Evolutionary conservation across 352 stramenopile species (phyloP).

Genomic region (Globisporangium emineosum): DNA sequence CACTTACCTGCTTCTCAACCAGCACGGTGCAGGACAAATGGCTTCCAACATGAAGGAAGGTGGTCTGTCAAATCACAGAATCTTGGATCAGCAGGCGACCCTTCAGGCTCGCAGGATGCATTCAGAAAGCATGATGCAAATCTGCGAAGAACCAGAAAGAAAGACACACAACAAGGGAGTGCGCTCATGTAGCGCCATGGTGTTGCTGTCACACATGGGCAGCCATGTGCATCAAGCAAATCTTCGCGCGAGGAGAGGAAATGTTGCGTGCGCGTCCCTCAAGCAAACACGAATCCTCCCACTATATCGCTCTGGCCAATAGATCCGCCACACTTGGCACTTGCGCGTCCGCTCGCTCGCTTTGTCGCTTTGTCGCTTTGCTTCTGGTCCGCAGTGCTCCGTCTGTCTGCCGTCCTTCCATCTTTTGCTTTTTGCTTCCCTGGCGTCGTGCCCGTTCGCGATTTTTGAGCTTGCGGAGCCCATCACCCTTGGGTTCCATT

Average conservation of each 20-base stretch:
- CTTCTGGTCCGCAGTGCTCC: too few species aligned
- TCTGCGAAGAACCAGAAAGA: background rate
- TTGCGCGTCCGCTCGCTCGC: background rate
- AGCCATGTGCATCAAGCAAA: background rate
- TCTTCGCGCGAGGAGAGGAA: background rate
- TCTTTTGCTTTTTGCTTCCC: too few species aligned
- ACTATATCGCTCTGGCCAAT: background rate
- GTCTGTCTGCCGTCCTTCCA: too few species aligned
- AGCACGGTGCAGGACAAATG: background rate
- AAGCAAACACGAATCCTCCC: background rate
- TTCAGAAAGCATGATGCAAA: background rate
- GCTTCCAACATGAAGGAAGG: background rate
- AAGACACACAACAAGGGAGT: too few species aligned
- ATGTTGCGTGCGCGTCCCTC: background rate
- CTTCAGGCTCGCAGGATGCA: background rate
- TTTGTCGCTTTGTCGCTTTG: too few species aligned
- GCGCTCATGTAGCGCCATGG: background rate
- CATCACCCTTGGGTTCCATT: too few species aligned
- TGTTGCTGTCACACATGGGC: too few species aligned
- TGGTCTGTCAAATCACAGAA: background rate
- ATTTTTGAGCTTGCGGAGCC: too few species aligned
- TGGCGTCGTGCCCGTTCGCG: too few species aligned
- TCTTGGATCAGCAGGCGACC: background rate
- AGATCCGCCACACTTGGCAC: too few species aligned
- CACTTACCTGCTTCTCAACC: background rate